Evolutionary conservation across 495 filamentous ascomycete species (phyloP), one percentile per base, ranked within the genome.

Genomic region (Xanthoparmelia taractica): DNA sequence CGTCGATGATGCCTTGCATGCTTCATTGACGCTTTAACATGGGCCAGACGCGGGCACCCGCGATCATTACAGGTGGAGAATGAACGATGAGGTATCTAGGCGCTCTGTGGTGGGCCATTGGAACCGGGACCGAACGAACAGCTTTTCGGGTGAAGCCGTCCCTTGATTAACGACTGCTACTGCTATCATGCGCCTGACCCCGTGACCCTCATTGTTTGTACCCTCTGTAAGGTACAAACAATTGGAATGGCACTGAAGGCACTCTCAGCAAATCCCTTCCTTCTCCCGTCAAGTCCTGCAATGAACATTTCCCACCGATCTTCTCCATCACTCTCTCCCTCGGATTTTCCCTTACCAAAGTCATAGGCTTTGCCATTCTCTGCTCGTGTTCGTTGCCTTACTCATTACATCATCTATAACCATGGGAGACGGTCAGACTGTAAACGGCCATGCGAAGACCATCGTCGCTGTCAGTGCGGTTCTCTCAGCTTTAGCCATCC

Each of bases 401-500:
- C 8, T 15, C 36, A 36, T 18, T 10, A 17, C n/a, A 8, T 25
- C 29, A 2, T 23, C 34, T 8, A 33, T 12, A 37, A 56, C 38
- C 6, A 55, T 65, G 57, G 57, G 57, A 52, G 47, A 59, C 37
- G 63, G 63, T 41, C 57, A 59, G 36, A 23, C 29, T 8, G 31
- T 55, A 8, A 54, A 60, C 4, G 36, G 43, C 34, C 45, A 60
- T 17, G 45, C 23, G 29, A 64, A 13, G 41, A 15, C 25, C 18
- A 58, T 64, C 17, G 8, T 64, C 15, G 62, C 63, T 56, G 70
- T 75, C 23, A 69, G 71, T 66, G 62, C 68, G 3, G 69, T 73
- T 37, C 50, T 73, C 13, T 69, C 57, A 20, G 33, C 60, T 65
- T 63, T 77, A 18, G 73, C 75, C 18, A 69, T 70, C 5, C n/a